Evolutionary conservation across 768 basidiomycete species (phyloP).

Genomic region (Lyophyllum shimeji): DNA sequence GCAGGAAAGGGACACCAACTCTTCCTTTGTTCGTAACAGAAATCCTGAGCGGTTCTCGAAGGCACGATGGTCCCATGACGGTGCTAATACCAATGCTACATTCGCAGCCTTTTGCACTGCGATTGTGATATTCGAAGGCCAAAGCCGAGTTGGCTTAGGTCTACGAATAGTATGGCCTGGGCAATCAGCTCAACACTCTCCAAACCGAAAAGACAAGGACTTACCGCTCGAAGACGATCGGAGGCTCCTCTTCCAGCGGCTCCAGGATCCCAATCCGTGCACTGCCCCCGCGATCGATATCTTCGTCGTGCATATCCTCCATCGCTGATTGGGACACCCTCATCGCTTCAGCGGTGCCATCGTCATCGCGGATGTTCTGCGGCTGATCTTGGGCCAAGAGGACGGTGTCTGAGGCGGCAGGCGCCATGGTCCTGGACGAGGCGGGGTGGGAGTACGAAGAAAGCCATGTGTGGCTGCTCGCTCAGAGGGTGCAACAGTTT

Average conservation of each 20-base stretch:
- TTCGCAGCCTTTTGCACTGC: not conserved
- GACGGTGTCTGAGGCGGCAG: not conserved
- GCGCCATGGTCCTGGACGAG: not conserved
- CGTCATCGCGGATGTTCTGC: not conserved
- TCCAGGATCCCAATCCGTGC: not conserved
- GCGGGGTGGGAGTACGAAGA: not conserved
- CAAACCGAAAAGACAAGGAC: not conserved
- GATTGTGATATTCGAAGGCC: not conserved
- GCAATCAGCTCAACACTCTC: not conserved
- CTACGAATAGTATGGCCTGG: not conserved
- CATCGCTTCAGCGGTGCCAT: not conserved
- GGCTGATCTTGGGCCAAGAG: not conserved
- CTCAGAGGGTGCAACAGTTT: not conserved
- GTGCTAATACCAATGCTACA: not conserved
- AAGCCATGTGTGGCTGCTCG: not conserved
- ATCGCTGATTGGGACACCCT: not conserved
- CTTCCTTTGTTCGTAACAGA: not conserved
- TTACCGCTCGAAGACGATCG: not conserved
- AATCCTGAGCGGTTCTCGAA: not conserved
- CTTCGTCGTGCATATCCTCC: not conserved
- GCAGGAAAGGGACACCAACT: not conserved
- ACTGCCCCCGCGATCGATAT: too few relatives aligned
- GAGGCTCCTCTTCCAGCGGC: not conserved
- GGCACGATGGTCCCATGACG: not conserved
- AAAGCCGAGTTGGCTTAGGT: not conserved